Evolutionary conservation across 495 filamentous ascomycete genomes (phyloP), one percentile per base, ranked within the genome.

Genomic region (Neurospora africana): DNA sequence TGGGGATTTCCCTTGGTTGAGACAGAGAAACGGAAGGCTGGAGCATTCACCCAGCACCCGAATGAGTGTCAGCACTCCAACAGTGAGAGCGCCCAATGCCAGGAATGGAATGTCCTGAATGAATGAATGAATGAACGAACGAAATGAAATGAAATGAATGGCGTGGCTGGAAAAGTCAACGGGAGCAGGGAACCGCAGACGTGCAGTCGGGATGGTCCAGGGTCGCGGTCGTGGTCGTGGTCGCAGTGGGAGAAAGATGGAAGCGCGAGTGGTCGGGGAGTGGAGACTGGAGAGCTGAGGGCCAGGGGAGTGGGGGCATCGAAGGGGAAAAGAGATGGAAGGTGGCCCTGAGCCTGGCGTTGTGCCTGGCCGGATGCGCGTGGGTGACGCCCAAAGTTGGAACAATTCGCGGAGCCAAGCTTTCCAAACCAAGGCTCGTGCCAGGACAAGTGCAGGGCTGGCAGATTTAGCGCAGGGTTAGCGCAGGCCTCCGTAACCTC

Each of bases 141-240:
- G 36, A 19, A n/a, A 4, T 13, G 44, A 47, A 23, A 15, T 58
- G 47, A 58, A 58, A 58, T 38, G 47, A 71, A 74, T 72, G 36
- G 72, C 78, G 78, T 79, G 76, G 76, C 77, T 79, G 78, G 78
- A 78, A 79, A 77, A 77, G 70, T 72, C 69, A 68, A 61, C 53
- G 72, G 70, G 70, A 68, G 70, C 47, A 38, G 53, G 53, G 53
- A 61, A 61, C 53, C 53, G 53, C 53, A 61, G 53, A 33, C 53
- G 53, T 61, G 53, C 53, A 61, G 53, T 61, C 53, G 53, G 53
- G 53, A 61, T 30, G 27, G 23, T 61, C 53, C 53, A 61, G 53
- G 53, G 53, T 61, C 53, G 53, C 30, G 53, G 47, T 27, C 47
- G 21, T 27, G n/a, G 44, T 23, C 21, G 47, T 58, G 21, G 21